phyloP scores from a whole-genome alignment of 179 eudicot genomes.

The Silene noctiflora region DNA sequence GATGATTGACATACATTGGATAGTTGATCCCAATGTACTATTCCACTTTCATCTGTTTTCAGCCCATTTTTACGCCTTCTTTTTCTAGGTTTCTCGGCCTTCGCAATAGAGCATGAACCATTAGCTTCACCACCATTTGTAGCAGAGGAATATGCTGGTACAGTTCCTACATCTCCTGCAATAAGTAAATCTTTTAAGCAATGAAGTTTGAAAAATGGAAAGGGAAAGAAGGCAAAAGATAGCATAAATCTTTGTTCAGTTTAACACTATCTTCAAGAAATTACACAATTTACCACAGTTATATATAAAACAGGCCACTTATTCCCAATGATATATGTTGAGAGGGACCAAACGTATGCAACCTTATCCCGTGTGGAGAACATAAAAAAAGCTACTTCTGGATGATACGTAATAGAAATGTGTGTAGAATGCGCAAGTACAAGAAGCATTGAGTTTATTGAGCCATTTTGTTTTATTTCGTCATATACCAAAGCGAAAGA shows the following conservation, averaged over 20 bases:
- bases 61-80: slow-evolving; percentile 34
- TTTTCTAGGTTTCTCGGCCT: slow-evolving; percentile 36
- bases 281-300: not conserved
- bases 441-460: not conserved
- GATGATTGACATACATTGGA: slow-evolving; percentile 13
- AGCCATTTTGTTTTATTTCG: not conserved
- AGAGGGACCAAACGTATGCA: not conserved
- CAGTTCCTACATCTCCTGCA: slow-evolving; percentile 23
- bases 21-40: slow-evolving; percentile 10
- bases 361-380: not conserved
- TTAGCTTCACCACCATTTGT: slow-evolving; percentile 27
- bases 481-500: not conserved
- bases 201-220: not conserved
- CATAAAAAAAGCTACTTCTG: not conserved
- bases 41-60: slow-evolving; percentile 19
- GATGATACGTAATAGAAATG: not conserved
- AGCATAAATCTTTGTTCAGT: not conserved
- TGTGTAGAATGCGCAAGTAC: not conserved
- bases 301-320: not conserved
- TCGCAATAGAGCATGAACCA: slow-evolving; percentile 18
- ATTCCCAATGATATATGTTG: not conserved
- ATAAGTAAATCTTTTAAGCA: slow-evolving; percentile 8
- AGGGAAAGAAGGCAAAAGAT: not conserved
- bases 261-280: not conserved
- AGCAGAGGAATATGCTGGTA: slow-evolving; percentile 26